phyloP scores from a whole-genome alignment of 2,329 filamentous ascomycete genomes.

The Sphaerulina vaccinii region DNA sequence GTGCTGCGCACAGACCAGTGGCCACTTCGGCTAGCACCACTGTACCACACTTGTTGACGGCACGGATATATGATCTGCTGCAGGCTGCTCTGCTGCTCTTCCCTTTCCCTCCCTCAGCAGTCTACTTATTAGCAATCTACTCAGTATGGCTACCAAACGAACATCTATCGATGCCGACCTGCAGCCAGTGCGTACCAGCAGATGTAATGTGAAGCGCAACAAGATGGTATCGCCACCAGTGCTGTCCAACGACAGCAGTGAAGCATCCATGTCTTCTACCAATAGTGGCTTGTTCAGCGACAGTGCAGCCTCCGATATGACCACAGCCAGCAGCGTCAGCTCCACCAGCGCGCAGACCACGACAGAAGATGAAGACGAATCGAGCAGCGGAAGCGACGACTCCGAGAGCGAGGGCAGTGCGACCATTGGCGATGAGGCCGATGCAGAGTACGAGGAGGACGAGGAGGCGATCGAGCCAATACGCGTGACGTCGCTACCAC shows the following conservation, averaged over 20 bases:
- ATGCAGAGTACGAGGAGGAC: conserved; percentile 21
- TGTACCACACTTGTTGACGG: too few species aligned
- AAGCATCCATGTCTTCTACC: not conserved
- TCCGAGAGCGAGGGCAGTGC: conserved; percentile 1
- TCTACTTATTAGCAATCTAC: not conserved
- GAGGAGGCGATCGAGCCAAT: conserved; percentile 8
- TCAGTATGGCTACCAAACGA: conserved; percentile 13
- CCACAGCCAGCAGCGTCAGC: not conserved
- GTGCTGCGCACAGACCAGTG: too few species aligned
- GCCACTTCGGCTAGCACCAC: too few species aligned
- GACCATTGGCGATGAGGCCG: conserved; percentile 8
- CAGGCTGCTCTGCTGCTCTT: too few species aligned
- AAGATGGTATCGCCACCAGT: not conserved
- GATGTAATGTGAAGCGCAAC: conserved; percentile 1
- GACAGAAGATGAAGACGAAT: not conserved
- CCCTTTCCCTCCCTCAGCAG: not conserved
- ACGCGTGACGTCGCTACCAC: not conserved
- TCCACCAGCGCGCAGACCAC: not conserved
- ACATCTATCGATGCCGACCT: conserved; percentile 2
- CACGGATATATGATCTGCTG: too few species aligned
- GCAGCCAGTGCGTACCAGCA: not conserved
- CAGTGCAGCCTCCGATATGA: not conserved
- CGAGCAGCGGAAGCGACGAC: not conserved
- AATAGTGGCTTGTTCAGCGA: not conserved
- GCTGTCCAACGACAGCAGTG: not conserved